Evolutionary conservation across 345 rosid genomes (phyloP).

Genomic region (Gossypium raimondii): DNA sequence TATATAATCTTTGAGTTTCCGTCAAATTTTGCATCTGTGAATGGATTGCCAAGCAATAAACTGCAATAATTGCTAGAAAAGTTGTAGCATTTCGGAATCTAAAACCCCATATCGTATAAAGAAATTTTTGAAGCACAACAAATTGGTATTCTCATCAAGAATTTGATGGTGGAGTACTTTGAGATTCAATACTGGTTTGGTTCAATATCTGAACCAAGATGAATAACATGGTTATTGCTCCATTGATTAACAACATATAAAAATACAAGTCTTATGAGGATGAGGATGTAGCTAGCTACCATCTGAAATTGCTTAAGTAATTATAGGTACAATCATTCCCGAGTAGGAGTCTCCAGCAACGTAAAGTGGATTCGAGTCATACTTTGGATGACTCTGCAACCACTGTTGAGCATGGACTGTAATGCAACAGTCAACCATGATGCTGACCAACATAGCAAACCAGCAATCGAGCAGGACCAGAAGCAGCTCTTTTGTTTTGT

Average conservation of each 20-base stretch:
- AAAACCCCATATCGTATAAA: not conserved
- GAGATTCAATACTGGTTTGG: constrained; percentile 31
- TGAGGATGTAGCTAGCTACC: not conserved
- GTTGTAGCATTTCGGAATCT: not conserved
- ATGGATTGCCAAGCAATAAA: constrained; percentile 42
- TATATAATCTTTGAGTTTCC: constrained; percentile 29
- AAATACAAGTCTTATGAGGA: not conserved
- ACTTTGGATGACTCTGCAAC: constrained; percentile 10
- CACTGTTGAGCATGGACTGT: too few relatives aligned
- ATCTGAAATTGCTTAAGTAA: constrained; percentile 9
- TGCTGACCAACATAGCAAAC: too few relatives aligned
- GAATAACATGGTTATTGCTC: not conserved
- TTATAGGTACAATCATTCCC: constrained; percentile 17
- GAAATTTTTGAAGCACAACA: not conserved
- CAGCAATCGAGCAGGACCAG: too few relatives aligned
- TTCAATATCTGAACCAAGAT: constrained; percentile 18
- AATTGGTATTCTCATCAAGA: not conserved
- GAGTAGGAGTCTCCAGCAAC: constrained; percentile 18
- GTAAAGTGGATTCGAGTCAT: constrained; percentile 12
- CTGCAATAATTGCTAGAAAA: constrained; percentile 19
- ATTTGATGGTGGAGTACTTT: constrained; percentile 12
- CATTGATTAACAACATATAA: not conserved
- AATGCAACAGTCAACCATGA: too few relatives aligned
- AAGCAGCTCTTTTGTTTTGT: too few relatives aligned
- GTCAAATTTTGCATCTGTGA: constrained; percentile 24